These are phyloP conservation scores for Globisporangium takayamanum DNA, from an alignment of 352 stramenopile species.

Conservation along the genomic window DNA sequence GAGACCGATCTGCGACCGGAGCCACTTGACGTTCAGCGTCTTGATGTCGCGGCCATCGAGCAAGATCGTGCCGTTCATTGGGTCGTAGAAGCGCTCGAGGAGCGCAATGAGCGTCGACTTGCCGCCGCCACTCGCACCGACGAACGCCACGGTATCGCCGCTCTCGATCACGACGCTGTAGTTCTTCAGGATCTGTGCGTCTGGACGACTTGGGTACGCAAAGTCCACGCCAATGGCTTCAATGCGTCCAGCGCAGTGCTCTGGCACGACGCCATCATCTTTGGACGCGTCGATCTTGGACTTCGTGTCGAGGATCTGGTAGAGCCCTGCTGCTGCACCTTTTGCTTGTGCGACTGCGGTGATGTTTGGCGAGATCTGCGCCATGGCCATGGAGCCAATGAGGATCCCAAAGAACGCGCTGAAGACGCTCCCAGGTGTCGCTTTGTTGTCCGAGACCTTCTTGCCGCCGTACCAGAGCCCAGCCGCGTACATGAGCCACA, in stretches of 20 bases:
- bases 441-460: conserved; percentile 26
- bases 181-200: not conserved
- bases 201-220: not conserved
- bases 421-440: conserved; percentile 31
- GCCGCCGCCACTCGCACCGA: conserved; percentile 3
- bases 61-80: conserved; percentile 7
- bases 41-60: conserved; percentile 75
- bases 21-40: conserved; percentile 39
- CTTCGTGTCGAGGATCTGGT: conserved; percentile 39
- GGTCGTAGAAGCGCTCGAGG: conserved; percentile 13
- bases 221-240: conserved; percentile 30
- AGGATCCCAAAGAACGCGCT: conserved; percentile 38
- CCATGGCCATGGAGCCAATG: conserved; percentile 34
- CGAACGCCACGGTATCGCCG: conserved; percentile 2
- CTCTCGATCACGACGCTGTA: not conserved
- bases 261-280: conserved; percentile 20
- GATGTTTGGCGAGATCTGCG: conserved; percentile 38
- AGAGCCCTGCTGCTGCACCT: conserved; percentile 33
- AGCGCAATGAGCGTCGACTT: conserved; percentile 7
- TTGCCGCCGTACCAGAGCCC: conserved; percentile 50
- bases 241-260: conserved; percentile 27
- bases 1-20: conserved; percentile 41
- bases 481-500: conserved; percentile 38
- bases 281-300: conserved; percentile 38
- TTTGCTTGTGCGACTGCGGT: conserved; percentile 30